Percentiles rank a stretch among this genome's conserved stretches.
Evolutionary conservation across 2,329 filamentous ascomycete genomes (phyloP).

Genomic region (Pseudopyrenochaeta lycopersici): DNA sequence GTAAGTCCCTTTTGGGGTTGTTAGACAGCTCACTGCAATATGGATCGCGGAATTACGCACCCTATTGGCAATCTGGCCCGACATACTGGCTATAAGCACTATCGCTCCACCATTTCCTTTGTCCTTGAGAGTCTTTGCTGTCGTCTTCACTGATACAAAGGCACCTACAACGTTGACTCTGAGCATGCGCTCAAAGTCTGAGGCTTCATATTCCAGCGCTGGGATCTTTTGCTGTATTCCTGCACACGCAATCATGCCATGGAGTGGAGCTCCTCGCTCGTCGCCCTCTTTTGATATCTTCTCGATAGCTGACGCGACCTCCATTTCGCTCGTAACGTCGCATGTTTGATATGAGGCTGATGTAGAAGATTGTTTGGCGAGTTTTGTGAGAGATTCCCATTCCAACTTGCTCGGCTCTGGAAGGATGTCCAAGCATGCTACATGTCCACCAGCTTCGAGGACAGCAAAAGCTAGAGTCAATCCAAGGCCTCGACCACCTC

Average conservation of each 20-base stretch:
- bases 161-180: conserved; percentile 50
- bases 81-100: conserved; percentile 61
- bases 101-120: conserved; percentile 67
- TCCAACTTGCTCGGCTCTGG: conserved; percentile 48
- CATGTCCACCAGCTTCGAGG: conserved; percentile 60
- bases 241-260: conserved; percentile 57
- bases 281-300: conserved; percentile 49
- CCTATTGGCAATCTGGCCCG: conserved; percentile 21
- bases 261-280: conserved; percentile 43
- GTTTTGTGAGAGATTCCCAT: conserved; percentile 55
- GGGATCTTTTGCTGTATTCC: conserved; percentile 60
- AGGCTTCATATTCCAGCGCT: conserved; percentile 57
- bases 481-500: conserved; percentile 61
- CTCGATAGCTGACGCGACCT: conserved; percentile 48
- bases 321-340: conserved; percentile 59
- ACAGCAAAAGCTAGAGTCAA: conserved; percentile 60
- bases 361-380: conserved; percentile 48
- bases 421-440: conserved; percentile 60
- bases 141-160: conserved; percentile 46
- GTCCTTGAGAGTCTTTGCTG: conserved; percentile 62
- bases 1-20: conserved; percentile 12
- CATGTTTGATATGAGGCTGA: conserved; percentile 55
- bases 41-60: neutral
- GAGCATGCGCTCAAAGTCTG: conserved; percentile 46
- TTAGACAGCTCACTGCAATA: neutral